Evolutionary conservation across 2,329 filamentous ascomycete genomes (phyloP).

Genomic region (Macrophomina tecta): DNA sequence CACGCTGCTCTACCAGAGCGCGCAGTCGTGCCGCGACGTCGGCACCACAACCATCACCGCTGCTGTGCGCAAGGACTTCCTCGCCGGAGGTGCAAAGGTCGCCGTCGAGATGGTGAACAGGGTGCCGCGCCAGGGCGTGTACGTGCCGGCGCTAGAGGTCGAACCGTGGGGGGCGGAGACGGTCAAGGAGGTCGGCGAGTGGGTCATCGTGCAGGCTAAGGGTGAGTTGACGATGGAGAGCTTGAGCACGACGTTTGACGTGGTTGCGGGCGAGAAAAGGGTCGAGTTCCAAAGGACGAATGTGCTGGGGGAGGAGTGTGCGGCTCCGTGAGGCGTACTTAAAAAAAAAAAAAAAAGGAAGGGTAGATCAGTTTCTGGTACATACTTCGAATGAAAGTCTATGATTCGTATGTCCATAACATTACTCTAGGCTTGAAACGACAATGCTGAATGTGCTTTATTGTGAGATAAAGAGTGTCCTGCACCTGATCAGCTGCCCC

Average conservation of each 20-base stretch:
- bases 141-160: neutral
- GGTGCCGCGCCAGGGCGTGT: neutral
- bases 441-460: too few species aligned
- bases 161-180: neutral
- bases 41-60: neutral
- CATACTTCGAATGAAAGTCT: too few species aligned
- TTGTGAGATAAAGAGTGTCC: too few species aligned
- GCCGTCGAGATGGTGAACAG: neutral
- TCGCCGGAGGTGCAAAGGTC: neutral
- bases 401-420: too few species aligned
- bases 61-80: neutral
- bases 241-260: slow-evolving; percentile 22
- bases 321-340: neutral
- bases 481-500: too few species aligned
- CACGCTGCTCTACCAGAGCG: neutral
- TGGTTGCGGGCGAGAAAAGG: slow-evolving; percentile 5
- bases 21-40: neutral
- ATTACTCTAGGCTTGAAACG: too few species aligned
- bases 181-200: slow-evolving; percentile 4
- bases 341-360: neutral
- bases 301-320: neutral
- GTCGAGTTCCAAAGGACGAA: slow-evolving; percentile 14
- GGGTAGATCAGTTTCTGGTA: too few species aligned
- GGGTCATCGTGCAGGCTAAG: neutral
- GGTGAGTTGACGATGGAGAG: neutral